phyloP scores from a whole-genome alignment of 2,329 filamentous ascomycete species.

The Amylocarpus encephaloides region DNA sequence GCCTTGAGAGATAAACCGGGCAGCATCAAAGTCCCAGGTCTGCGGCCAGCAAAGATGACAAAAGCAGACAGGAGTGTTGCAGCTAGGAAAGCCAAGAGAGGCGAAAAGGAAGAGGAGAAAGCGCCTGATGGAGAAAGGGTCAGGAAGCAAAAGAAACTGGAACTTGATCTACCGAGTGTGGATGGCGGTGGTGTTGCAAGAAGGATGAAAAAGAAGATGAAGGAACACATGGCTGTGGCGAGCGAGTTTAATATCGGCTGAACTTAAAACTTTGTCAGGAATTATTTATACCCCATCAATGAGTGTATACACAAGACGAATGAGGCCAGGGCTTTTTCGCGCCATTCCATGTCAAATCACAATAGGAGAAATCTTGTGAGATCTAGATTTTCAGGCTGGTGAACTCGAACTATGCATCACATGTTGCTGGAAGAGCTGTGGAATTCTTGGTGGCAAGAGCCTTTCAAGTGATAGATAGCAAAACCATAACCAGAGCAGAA shows the following conservation, averaged over 20 bases:
- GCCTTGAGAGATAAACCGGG: conserved; percentile 82
- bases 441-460: too few species aligned
- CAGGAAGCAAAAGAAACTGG: conserved; percentile 33
- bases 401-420: too few species aligned
- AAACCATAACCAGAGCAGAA: too few species aligned
- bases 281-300: too few species aligned
- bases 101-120: conserved; percentile 32
- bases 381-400: too few species aligned
- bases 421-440: too few species aligned
- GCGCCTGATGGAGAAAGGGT: conserved; percentile 30
- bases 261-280: conserved; percentile 1
- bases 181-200: conserved; percentile 53
- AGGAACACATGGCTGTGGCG: conserved; percentile 48
- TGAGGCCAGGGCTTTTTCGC: too few species aligned
- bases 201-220: conserved; percentile 59
- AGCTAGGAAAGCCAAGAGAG: conserved; percentile 31
- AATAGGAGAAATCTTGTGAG: too few species aligned
- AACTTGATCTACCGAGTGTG: conserved; percentile 35
- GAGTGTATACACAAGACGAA: too few species aligned
- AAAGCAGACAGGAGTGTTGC: conserved; percentile 36
- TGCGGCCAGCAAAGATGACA: conserved; percentile 37
- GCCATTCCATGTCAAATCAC: too few species aligned
- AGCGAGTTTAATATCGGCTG: conserved; percentile 65
- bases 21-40: conserved; percentile 57
- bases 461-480: too few species aligned